Conservation (phyloP, 163 green algal genomes). For the Coccomyxa subellipsoidea region DNA sequence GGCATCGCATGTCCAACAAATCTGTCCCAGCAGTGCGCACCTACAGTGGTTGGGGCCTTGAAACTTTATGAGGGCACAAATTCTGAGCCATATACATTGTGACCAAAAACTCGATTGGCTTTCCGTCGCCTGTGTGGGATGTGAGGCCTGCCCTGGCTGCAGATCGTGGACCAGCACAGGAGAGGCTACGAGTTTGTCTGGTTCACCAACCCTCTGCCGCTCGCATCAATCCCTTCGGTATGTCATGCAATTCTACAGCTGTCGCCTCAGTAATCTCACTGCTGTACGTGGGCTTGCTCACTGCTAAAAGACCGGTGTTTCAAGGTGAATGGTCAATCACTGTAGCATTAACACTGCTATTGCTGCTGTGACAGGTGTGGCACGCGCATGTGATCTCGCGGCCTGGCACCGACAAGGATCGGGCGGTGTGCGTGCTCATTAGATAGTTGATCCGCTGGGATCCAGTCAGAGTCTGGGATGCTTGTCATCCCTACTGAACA, state of each 20-base stretch:
- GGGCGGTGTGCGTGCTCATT: background rate
- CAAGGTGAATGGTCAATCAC: background rate
- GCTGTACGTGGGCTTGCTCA: background rate
- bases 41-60: too few species aligned
- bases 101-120: too few species aligned
- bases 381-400: conserved; percentile 18
- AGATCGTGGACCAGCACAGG: conserved; percentile 1
- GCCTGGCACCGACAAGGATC: conserved; percentile 8
- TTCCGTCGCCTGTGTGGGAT: too few species aligned
- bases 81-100: too few species aligned
- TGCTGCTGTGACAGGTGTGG: too few species aligned
- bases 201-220: conserved; percentile 7
- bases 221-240: conserved; percentile 18
- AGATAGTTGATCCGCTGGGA: background rate
- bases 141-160: conserved; percentile 1
- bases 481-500: too few species aligned
- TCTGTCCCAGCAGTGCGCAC: too few species aligned
- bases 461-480: background rate
- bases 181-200: conserved; percentile 10
- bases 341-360: background rate
- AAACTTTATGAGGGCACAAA: too few species aligned
- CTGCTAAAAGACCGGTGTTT: background rate
- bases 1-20: too few species aligned
- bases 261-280: background rate
- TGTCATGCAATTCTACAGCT: background rate